Percentiles rank a stretch among this genome's conserved stretches.
These are phyloP conservation scores for Ophiocordyceps sinensis DNA, from an alignment of 2,329 filamentous ascomycete species.

Conservation along the genomic window DNA sequence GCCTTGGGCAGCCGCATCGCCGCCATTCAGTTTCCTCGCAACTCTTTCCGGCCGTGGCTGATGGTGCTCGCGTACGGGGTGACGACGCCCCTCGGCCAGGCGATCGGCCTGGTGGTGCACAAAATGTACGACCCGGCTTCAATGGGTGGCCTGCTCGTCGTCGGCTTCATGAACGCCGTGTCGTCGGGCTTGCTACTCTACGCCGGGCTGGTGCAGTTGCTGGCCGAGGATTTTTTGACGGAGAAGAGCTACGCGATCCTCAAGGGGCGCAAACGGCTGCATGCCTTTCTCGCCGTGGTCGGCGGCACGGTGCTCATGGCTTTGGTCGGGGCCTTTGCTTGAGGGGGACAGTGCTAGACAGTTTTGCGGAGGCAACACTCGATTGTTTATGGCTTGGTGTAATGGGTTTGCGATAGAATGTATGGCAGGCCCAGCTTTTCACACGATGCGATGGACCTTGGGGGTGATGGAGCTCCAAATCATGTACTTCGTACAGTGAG, in stretches of 20 bases:
- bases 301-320: conserved; percentile 56
- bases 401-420: too few species aligned
- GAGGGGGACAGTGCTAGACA: not conserved
- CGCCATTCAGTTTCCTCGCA: conserved; percentile 61
- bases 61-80: conserved; percentile 66
- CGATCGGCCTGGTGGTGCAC: conserved; percentile 65
- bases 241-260: conserved; percentile 60
- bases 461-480: too few species aligned
- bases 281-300: conserved; percentile 50
- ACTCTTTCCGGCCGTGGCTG: conserved; percentile 65
- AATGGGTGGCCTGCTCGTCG: conserved; percentile 56
- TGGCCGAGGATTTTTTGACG: conserved; percentile 71
- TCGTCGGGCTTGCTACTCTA: conserved; percentile 69
- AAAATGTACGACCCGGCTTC: conserved; percentile 66
- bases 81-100: conserved; percentile 72
- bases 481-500: too few species aligned
- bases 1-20: conserved; percentile 77
- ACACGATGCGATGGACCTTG: too few species aligned
- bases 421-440: too few species aligned
- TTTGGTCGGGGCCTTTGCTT: conserved; percentile 59
- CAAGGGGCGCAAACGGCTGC: conserved; percentile 43
- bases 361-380: too few species aligned
- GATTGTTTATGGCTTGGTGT: too few species aligned
- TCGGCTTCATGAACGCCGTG: conserved; percentile 79
- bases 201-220: conserved; percentile 68